These are phyloP conservation scores for Plasmodium gallinaceum DNA, from an alignment of 169 alveolate genomes.

Conservation along the genomic window DNA sequence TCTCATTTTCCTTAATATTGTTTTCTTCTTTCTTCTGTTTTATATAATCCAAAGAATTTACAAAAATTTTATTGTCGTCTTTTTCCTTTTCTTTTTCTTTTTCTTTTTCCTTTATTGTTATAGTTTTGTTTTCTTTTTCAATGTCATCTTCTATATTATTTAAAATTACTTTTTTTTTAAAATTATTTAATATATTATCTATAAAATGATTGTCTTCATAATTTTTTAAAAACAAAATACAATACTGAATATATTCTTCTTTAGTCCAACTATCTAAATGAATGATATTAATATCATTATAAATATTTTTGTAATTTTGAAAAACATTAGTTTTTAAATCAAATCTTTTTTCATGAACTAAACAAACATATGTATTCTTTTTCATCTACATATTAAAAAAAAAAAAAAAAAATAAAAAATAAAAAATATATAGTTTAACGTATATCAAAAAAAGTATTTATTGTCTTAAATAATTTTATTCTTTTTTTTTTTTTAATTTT, in stretches of 20 bases:
- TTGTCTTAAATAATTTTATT: too few relatives aligned
- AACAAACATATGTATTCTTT: slow-evolving; percentile 65
- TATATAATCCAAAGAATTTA: slow-evolving; percentile 45
- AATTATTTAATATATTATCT: slow-evolving; percentile 62
- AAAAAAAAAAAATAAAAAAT: not conserved
- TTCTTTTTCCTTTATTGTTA: slow-evolving; percentile 21
- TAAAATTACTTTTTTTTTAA: slow-evolving; percentile 65
- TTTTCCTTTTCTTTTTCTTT: slow-evolving; percentile 35
- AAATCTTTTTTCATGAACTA: slow-evolving; percentile 70
- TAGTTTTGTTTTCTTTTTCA: slow-evolving; percentile 18
- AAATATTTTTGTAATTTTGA: slow-evolving; percentile 64
- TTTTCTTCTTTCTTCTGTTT: slow-evolving; percentile 22
- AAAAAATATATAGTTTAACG: not conserved
- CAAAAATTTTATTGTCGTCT: slow-evolving; percentile 15
- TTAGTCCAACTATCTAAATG: slow-evolving; percentile 66
- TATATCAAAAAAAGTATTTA: not conserved
- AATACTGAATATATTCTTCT: slow-evolving; percentile 53
- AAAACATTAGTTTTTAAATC: slow-evolving; percentile 16
- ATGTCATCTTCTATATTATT: slow-evolving; percentile 70
- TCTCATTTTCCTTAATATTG: not conserved
- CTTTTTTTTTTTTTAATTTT: too few relatives aligned
- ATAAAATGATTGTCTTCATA: slow-evolving; percentile 53
- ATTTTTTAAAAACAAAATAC: slow-evolving; percentile 52
- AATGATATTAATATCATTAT: slow-evolving; percentile 44
- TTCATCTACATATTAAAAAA: slow-evolving; percentile 23